A percentile compares a stretch with the other conserved stretches of the same genome.
Conservation (phyloP, 257 asterid species). For the Anisodus acutangulus region DNA sequence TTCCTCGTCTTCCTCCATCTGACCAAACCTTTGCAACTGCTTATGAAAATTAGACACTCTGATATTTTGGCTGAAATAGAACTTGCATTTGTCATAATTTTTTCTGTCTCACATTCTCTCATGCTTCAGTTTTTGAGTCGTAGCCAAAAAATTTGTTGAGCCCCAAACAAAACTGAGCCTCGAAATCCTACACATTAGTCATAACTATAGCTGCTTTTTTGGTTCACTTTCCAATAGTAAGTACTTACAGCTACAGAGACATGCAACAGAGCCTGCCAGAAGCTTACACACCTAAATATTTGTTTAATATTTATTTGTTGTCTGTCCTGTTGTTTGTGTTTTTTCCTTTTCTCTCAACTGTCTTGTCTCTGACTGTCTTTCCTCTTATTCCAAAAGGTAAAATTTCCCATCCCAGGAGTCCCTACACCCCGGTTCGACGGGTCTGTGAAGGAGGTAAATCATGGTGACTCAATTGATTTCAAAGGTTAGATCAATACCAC, state of each 20-base stretch:
- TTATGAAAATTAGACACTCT: constrained; percentile 32
- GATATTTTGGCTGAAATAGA: constrained; percentile 40
- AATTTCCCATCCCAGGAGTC: no score
- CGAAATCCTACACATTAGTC: constrained; percentile 34
- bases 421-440: no score
- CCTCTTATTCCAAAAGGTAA: no score
- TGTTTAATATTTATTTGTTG: neutral
- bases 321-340: neutral
- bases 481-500: no score
- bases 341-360: constrained; percentile 44
- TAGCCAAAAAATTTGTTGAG: constrained; percentile 30
- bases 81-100: constrained; percentile 37
- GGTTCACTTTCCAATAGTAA: constrained; percentile 53
- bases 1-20: constrained; percentile 18
- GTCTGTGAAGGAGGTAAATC: no score
- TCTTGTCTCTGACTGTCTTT: constrained; percentile 66
- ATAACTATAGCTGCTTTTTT: constrained; percentile 9
- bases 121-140: constrained; percentile 36
- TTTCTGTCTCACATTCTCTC: constrained; percentile 19
- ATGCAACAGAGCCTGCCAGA: constrained; percentile 46
- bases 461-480: no score
- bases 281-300: constrained; percentile 4
- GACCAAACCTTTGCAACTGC: neutral
- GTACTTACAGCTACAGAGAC: constrained; percentile 36
- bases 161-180: constrained; percentile 35